Conservation (phyloP, 345 rosid genomes). For the Boechera divaricarpa region DNA sequence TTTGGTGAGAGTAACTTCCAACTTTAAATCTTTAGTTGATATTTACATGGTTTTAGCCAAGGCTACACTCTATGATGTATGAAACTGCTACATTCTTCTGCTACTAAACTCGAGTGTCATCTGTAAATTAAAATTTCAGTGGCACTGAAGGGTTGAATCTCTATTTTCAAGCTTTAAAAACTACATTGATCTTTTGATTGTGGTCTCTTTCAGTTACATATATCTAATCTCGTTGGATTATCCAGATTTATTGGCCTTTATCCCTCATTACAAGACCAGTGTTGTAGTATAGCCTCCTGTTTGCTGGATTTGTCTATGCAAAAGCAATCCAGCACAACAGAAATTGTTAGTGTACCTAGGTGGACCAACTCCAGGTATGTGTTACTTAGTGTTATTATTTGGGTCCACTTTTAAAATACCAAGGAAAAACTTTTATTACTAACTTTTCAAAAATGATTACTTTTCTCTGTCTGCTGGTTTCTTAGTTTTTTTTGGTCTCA, state of each 20-base stretch:
- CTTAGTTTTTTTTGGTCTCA: conserved; percentile 87
- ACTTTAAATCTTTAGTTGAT: conserved; percentile 22
- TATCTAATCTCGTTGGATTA: conserved; percentile 85
- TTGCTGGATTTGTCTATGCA: conserved; percentile 63
- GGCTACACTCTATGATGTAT: conserved; percentile 31
- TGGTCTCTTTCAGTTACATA: conserved; percentile 70
- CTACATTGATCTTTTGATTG: conserved; percentile 33
- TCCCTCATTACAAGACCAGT: conserved; percentile 81
- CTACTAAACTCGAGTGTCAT: conserved; percentile 13
- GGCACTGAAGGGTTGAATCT: conserved; percentile 14
- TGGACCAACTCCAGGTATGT: conserved; percentile 89
- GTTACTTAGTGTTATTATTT: conserved; percentile 14
- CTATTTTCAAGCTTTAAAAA: conserved; percentile 1
- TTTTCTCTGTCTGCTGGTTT: conserved; percentile 25
- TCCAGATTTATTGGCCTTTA: conserved; percentile 65
- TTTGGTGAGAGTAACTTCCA: conserved; percentile 24
- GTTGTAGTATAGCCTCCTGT: conserved; percentile 71
- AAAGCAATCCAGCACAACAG: conserved; percentile 66
- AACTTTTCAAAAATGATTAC: not conserved
- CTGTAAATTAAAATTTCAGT: conserved; percentile 21
- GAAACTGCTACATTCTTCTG: conserved; percentile 17
- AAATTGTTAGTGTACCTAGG: conserved; percentile 73
- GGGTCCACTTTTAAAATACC: conserved; percentile 3
- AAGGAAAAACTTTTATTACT: not conserved
- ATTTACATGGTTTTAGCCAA: conserved; percentile 12